These are phyloP conservation scores for Vitis amurensis DNA, from an alignment of 164 flowering plant species.

Conservation along the genomic window DNA sequence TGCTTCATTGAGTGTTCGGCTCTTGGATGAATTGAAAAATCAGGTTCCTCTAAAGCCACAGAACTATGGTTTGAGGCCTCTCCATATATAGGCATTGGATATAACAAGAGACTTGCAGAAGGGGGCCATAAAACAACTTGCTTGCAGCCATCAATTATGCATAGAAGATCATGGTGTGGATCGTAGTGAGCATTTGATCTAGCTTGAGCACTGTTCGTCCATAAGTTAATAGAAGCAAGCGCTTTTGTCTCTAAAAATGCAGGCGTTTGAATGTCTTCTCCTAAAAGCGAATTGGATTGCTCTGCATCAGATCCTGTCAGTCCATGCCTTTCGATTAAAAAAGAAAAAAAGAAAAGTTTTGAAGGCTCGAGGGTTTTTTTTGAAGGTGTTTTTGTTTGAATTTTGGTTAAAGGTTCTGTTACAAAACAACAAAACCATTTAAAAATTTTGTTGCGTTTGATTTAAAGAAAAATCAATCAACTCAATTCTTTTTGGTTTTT, in stretches of 20 bases:
- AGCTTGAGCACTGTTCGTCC: constrained; percentile 82
- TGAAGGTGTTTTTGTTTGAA: too few relatives aligned
- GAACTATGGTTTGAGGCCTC: constrained; percentile 98
- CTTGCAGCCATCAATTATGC: constrained; percentile 81
- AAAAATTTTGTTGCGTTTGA: too few relatives aligned
- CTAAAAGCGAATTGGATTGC: constrained; percentile 18
- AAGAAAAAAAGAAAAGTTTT: too few relatives aligned
- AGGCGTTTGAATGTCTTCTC: constrained; percentile 52
- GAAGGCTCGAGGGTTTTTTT: too few relatives aligned
- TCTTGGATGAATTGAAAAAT: constrained; percentile 69
- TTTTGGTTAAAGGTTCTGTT: too few relatives aligned
- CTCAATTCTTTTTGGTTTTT: too few relatives aligned
- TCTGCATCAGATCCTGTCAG: constrained; percentile 18
- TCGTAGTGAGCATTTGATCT: constrained; percentile 95
- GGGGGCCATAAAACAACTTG: constrained; percentile 95
- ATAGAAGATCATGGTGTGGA: constrained; percentile 89
- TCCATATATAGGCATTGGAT: constrained; percentile 85
- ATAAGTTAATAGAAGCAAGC: constrained; percentile 72
- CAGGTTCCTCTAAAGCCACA: constrained; percentile 66
- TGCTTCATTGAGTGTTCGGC: constrained; percentile 49
- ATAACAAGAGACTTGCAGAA: constrained; percentile 71
- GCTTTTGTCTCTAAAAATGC: constrained; percentile 49
- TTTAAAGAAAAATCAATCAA: too few relatives aligned
- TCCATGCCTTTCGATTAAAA: constrained; percentile 24
- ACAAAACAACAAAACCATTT: too few relatives aligned